Evolutionary conservation across 179 eudicot genomes (phyloP), one percentile per base, ranked within the genome.

Genomic region (Beta lomatogona): DNA sequence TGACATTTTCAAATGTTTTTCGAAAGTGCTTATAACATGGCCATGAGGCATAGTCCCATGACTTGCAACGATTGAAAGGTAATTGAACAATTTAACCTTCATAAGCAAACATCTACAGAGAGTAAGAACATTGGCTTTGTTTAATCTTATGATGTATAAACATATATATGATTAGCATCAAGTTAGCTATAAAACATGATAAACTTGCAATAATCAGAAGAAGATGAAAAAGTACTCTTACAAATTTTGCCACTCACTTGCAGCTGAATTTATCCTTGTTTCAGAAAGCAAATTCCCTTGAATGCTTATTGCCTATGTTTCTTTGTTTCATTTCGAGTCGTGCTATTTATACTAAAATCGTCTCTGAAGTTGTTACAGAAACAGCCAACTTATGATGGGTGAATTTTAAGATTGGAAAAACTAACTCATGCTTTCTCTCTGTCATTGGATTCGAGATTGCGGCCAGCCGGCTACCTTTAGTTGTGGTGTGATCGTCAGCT

Each of bases 301-400:
- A 63, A 9, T 5, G 13, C 22, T 63, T 22, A 63, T 11, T 9
- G 21, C 36, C 22, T 63, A 18, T 63, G 15, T 63, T 63, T 18
- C 12, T 11, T 60, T 9, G 4, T 21, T 63, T 63, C 67, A 22
- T 9, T 63, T 22, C 67, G 11, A 63, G 13, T 63, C 22, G 18
- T 58, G 63, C 63, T 63, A 63, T 63, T 9, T 63, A 63, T 63
- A 63, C 14, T 22, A 28, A 22, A 36, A 36, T 2, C 11, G 31
- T 22, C 2, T 63, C 67, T 63, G 67, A 63, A 63, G 67, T 13
- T 63, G 67, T 63, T 63, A 63, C 67, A 63, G 67, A 63, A 63
- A 63, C 67, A 63, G 67, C 28, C 67, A 63, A 63, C 9, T 3
- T 8, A 5, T 8, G 21, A 63, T 63, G 67, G 36, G 67, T 13